Conservation (phyloP, 441 rosid genomes). For the Aquilaria agallochum region DNA sequence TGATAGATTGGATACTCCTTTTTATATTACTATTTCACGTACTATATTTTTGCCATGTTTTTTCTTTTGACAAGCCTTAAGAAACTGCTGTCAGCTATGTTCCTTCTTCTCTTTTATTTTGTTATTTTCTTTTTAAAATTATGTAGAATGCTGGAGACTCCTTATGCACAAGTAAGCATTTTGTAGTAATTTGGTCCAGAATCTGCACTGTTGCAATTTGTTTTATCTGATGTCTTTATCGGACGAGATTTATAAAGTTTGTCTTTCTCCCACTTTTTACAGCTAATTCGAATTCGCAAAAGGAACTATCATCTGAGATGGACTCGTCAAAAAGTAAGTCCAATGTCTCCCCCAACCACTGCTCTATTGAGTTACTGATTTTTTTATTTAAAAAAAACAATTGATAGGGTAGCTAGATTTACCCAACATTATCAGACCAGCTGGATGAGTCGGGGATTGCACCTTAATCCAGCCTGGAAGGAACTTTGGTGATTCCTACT, state of each 20-base stretch:
- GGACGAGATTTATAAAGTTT: neutral
- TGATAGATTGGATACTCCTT: no score
- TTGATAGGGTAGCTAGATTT: slow-evolving; percentile 22
- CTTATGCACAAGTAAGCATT: no score
- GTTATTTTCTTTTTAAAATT: no score
- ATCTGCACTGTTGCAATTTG: no score
- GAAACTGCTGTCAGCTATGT: no score
- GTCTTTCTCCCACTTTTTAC: slow-evolving; percentile 10
- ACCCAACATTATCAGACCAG: slow-evolving; percentile 13
- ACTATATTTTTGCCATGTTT: no score
- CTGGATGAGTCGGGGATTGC: slow-evolving; percentile 18
- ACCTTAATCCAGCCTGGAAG: slow-evolving; percentile 20
- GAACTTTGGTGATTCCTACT: slow-evolving; percentile 10
- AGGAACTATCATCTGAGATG: slow-evolving; percentile 51
- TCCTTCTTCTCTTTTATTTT: no score
- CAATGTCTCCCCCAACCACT: neutral
- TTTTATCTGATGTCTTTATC: no score
- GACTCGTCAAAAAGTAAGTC: slow-evolving; percentile 70
- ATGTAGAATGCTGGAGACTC: no score
- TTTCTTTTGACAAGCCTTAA: no score
- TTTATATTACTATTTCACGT: no score
- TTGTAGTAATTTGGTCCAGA: no score
- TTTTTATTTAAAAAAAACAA: slow-evolving; percentile 13
- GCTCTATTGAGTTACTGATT: neutral
- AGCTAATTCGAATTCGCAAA: slow-evolving; percentile 50